Evolutionary conservation across 208 protist genomes (phyloP), one percentile per base, ranked within the genome.

Genomic region (Tritrichomonas foetus): DNA sequence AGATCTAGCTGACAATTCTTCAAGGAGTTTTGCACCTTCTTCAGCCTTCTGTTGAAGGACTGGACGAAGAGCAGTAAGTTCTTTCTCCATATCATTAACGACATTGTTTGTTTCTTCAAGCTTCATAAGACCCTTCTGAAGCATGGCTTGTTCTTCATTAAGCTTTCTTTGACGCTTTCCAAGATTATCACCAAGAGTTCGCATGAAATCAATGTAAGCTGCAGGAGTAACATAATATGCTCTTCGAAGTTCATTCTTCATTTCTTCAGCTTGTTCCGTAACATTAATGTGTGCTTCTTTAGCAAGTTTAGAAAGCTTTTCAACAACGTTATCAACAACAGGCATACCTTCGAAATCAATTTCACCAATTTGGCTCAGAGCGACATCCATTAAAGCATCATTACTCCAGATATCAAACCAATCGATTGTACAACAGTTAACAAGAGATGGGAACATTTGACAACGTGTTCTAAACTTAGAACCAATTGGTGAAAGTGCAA

Each of bases 391-490:
- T 27, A 99, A 96, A 22, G 98, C 98, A 69, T 98, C 97, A n/a
- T 95, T 93, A 41, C 98, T 97, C 98, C 98, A 99, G 94, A 97
- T 96, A 94, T 97, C 97, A 94, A 98, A 98, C 98, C 98, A 99
- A 95, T 99, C 98, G 93, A 99, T 99, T 30, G 97, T 98, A 96
- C 97, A 98, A 96, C 98, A 99, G 95, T 99, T 99, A 74, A 99
- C 97, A 0, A 99, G 95, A 41, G 98, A 99, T 20, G 98, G 98
- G 94, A 98, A 99, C 97, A 98, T 98, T 94, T 97, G 97, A 93
- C 98, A 96, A 66, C 98, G 97, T 49, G 95, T 95, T 93, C 97
- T 97, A 95, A 99, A 99, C 75, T 96, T 49, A 47, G 33, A 96
- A 66, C 98, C 97, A 41, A 99, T 96, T 14, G 98, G 98, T 39